Evolutionary conservation across 2,329 filamentous ascomycete genomes (phyloP).

Genomic region (Phyllosticta citriasiana): DNA sequence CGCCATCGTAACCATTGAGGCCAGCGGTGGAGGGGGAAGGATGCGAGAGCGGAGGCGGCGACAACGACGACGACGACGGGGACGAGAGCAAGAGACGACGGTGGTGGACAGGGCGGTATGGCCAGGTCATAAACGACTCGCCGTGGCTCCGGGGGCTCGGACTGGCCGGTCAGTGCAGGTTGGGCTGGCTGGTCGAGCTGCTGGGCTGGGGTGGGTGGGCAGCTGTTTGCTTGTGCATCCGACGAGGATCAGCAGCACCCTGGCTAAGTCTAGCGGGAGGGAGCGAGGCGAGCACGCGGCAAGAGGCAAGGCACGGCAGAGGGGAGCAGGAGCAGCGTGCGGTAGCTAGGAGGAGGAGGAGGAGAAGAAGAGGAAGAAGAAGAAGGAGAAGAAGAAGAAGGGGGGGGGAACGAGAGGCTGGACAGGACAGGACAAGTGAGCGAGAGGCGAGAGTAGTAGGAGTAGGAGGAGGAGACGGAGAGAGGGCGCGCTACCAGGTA

Average conservation of each 20-base stretch:
- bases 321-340: too few relatives aligned
- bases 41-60: conserved; percentile 1
- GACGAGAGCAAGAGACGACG: not conserved
- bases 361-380: too few relatives aligned
- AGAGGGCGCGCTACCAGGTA: not conserved
- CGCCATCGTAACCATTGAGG: conserved; percentile 34
- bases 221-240: conserved; percentile 4
- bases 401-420: too few relatives aligned
- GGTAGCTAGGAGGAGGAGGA: too few relatives aligned
- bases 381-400: not conserved
- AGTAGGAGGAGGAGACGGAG: too few relatives aligned
- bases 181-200: not conserved
- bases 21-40: not conserved
- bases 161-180: conserved; percentile 7
- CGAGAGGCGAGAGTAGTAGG: too few relatives aligned
- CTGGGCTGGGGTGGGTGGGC: conserved; percentile 2
- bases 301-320: too few relatives aligned
- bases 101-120: conserved; percentile 7
- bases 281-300: too few relatives aligned
- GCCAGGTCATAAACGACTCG: conserved; percentile 5
- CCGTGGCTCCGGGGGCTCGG: conserved; percentile 8
- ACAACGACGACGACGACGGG: not conserved
- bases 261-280: not conserved
- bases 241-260: not conserved
- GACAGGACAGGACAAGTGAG: too few relatives aligned